Base-by-base conservation (phyloP, 2,329 filamentous ascomycete species). In the Colletotrichum navitas region DNA sequence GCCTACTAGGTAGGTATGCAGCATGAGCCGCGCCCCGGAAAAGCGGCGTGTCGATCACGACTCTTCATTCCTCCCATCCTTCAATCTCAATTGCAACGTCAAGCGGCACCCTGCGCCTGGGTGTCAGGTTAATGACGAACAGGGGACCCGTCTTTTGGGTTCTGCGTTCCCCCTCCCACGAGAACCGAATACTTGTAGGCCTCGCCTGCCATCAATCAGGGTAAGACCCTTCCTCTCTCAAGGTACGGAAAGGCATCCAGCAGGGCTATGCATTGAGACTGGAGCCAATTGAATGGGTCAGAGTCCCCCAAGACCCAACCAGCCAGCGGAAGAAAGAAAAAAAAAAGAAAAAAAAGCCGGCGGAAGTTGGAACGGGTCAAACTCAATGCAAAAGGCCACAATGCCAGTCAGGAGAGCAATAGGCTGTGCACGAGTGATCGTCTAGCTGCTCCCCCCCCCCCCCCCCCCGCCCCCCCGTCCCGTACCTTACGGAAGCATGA, bases 231-330 rank as follows among this genome's bases (percentile, higher is more conserved):
- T 8, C 18, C 21, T 11, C 43, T 18, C 39, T 18, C 39, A 41
- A 18, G 39, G 39, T 41, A 24, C 24, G 16, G 41, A 43, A 43
- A 21, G 18, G 18, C 21, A 14, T 65, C 16, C n/a, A 24, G 2
- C 61, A 68, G 68, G 64, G 64, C 68, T 51, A 18, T 21, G 18
- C 41, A 45, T 45, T 18, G 39, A 18, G n/a, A 58, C 55, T 11
- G 43, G 32, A 51, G 43, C 21, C 34, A 47, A 24, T n/a, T 55
- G 32, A 5, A 34, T 29, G 32, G 51, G 7, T 29, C 16, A 11
- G 51, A 18, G 26, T 34, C 24, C 6, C 24, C 5, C 2, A 29
- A n/a, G 8, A 36, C n/a, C 18, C 18, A 18, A 34, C 32, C 52
- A 36, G 6, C 8, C 29, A 18, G n/a, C 32, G 7, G 11, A 3